phyloP scores from a whole-genome alignment of 805 yeast genomes.

The Lipomyces mesembrius region DNA sequence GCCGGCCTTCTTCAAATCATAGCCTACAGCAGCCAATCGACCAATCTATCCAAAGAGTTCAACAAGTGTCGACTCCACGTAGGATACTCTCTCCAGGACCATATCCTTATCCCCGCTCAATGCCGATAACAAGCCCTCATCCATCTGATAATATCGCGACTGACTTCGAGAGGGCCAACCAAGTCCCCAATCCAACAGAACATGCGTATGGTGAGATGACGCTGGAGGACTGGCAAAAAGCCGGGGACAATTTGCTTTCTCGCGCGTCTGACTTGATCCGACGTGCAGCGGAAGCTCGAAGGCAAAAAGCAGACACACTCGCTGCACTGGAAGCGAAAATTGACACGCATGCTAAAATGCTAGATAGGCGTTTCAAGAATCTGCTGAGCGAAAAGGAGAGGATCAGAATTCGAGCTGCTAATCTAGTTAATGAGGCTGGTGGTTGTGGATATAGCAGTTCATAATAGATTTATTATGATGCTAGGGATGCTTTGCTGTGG shows the following conservation, averaged over 20 bases:
- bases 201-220: slow-evolving; percentile 28
- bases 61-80: background rate
- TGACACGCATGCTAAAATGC: slow-evolving; percentile 18
- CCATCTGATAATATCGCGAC: slow-evolving; percentile 18
- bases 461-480: background rate
- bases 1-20: background rate
- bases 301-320: slow-evolving; percentile 21
- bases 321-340: slow-evolving; percentile 19
- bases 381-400: slow-evolving; percentile 19
- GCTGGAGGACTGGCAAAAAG: slow-evolving; percentile 25
- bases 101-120: slow-evolving; percentile 17
- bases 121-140: slow-evolving; percentile 27
- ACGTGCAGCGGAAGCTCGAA: slow-evolving; percentile 12
- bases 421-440: slow-evolving; percentile 12
- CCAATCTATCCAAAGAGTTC: background rate
- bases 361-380: background rate
- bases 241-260: slow-evolving; percentile 14
- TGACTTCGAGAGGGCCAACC: slow-evolving; percentile 13
- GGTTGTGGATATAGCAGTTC: background rate
- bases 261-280: slow-evolving; percentile 23
- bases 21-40: background rate
- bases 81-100: slow-evolving; percentile 7
- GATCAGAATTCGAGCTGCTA: slow-evolving; percentile 13
- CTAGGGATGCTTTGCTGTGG: background rate
- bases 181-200: slow-evolving; percentile 13